phyloP scores from a whole-genome alignment of 768 basidiomycete genomes.

The Hydnum rufescens region DNA sequence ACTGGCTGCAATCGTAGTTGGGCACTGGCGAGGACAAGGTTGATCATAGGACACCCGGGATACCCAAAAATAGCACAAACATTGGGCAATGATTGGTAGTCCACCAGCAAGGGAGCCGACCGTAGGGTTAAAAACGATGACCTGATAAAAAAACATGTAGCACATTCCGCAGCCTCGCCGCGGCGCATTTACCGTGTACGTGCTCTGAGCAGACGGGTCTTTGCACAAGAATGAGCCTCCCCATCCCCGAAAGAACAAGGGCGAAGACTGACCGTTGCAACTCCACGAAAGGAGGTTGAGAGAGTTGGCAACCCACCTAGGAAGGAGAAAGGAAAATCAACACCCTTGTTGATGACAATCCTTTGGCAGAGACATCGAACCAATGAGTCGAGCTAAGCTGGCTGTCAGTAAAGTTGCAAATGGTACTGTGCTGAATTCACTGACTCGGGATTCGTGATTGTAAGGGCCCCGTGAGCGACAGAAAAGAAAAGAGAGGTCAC shows the following conservation, averaged over 20 bases:
- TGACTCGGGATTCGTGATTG: background rate
- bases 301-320: slow-evolving; percentile 2
- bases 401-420: too few relatives aligned
- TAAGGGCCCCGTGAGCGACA: background rate
- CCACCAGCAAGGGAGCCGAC: background rate
- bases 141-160: background rate
- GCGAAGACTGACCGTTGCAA: background rate
- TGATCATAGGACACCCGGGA: background rate
- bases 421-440: background rate
- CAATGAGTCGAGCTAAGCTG: too few relatives aligned
- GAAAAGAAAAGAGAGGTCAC: background rate
- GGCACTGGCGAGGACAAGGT: background rate
- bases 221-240: background rate
- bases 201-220: background rate
- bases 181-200: background rate
- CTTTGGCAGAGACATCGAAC: too few relatives aligned
- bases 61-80: background rate
- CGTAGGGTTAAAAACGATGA: background rate
- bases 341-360: too few relatives aligned
- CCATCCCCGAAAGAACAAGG: background rate
- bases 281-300: background rate
- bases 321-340: too few relatives aligned
- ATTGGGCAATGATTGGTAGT: background rate
- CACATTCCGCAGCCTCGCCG: background rate
- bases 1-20: background rate